Evolutionary conservation across 805 yeast genomes (phyloP).

Genomic region (Metschnikowia sp.): DNA sequence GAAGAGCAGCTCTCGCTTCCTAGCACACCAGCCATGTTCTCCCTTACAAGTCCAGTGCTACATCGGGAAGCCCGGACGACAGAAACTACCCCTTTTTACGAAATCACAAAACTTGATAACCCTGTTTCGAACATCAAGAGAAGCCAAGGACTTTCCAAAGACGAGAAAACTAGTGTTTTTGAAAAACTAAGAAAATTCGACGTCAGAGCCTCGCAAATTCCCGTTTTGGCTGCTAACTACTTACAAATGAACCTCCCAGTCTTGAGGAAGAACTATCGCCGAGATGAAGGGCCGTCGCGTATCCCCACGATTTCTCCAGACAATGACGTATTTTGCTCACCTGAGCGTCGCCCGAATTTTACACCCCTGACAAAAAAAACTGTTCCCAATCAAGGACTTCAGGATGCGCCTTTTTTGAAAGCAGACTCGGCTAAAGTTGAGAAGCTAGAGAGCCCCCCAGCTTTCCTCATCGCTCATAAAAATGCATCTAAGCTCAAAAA

Average conservation of each 20-base stretch:
- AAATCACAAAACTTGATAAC: not conserved
- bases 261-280: conserved; percentile 20
- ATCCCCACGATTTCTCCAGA: conserved; percentile 30
- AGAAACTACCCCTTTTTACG: conserved; percentile 8
- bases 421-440: not conserved
- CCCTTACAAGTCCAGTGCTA: conserved; percentile 1
- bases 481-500: not conserved
- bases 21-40: conserved; percentile 6
- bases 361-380: not conserved
- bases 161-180: not conserved
- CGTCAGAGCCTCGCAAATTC: conserved; percentile 20
- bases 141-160: not conserved
- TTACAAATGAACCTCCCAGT: conserved; percentile 20
- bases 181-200: not conserved
- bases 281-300: conserved; percentile 11
- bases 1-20: conserved; percentile 4
- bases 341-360: conserved; percentile 9
- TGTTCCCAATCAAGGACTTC: not conserved
- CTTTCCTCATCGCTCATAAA: conserved; percentile 6
- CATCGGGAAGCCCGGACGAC: not conserved
- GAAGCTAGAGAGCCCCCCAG: conserved; percentile 9
- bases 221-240: conserved; percentile 24
- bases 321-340: conserved; percentile 32
- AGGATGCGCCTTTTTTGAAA: conserved; percentile 2
- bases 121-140: not conserved